phyloP scores from a whole-genome alignment of 2,329 filamentous ascomycete species.

The Gaeumannomyces sp. region DNA sequence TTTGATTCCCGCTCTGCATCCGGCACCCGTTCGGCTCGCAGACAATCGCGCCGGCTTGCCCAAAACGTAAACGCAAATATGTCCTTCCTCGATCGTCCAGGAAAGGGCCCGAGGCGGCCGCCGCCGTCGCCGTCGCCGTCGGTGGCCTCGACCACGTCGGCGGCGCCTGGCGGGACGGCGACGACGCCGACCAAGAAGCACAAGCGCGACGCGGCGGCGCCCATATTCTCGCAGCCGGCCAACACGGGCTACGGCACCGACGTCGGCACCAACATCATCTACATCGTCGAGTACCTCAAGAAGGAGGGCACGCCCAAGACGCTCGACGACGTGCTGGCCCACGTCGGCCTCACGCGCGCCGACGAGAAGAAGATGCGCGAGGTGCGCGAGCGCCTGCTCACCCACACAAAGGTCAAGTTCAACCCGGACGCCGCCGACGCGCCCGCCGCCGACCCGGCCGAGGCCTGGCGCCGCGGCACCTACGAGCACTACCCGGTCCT shows the following conservation, averaged over 20 bases:
- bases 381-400: slow-evolving; percentile 62
- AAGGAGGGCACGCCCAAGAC: slow-evolving; percentile 62
- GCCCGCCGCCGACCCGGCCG: slow-evolving; percentile 41
- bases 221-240: slow-evolving; percentile 69
- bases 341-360: slow-evolving; percentile 64
- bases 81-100: slow-evolving; percentile 60
- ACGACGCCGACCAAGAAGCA: slow-evolving; percentile 60
- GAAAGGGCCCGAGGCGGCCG: slow-evolving; percentile 46
- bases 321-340: slow-evolving; percentile 72
- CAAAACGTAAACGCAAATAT: neutral
- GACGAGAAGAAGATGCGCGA: slow-evolving; percentile 55
- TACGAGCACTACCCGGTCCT: slow-evolving; percentile 82
- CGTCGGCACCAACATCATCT: slow-evolving; percentile 81
- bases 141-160: slow-evolving; percentile 41
- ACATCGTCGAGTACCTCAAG: slow-evolving; percentile 77
- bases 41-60: neutral
- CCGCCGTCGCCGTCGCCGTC: slow-evolving; percentile 59
- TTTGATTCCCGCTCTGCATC: neutral
- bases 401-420: slow-evolving; percentile 54
- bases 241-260: slow-evolving; percentile 71
- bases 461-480: slow-evolving; percentile 54
- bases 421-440: slow-evolving; percentile 38
- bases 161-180: slow-evolving; percentile 27
- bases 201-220: slow-evolving; percentile 48
- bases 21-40: neutral